Evolutionary conservation across 768 basidiomycete species (phyloP), one percentile per base, ranked within the genome.

Genomic region (Agaricus blazei): DNA sequence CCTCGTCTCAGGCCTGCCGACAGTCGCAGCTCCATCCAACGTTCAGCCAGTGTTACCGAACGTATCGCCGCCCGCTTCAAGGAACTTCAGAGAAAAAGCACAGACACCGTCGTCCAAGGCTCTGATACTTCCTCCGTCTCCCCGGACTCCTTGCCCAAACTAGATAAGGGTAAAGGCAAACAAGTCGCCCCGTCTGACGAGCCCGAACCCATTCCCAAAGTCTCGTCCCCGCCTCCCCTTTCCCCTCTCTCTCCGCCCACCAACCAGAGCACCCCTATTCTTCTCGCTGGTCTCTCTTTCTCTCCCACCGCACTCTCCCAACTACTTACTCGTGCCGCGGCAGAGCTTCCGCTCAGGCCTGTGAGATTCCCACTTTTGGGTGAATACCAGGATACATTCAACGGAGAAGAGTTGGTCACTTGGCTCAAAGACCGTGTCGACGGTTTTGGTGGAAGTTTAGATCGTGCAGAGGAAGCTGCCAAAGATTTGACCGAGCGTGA

Each of bases 141-240:
- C 5, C 63, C 66, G 3, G 59, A 67, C 40, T 63, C 70, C 3
- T 62, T 71, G 8, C 76, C 80, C 7, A 89, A 82, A 63, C 67
- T 87, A n/a, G 90, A 93, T 76, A 93, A 93, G 67, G 91, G 90
- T 55, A 92, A 91, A 68, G 84, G 84, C 58, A 87, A 81, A 64
- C 54, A 15, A 26, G 63, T 81, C 40, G 19, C 19, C 19, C 19
- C 19, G 19, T 19, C 19, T 19, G 81, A 82, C 27, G 67, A 70
- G 4, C 8, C 34, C 11, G 7, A 34, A 2, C 62, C 71, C 36
- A 31, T 70, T 68, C 38, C 60, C 72, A 44, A 62, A 9, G 61
- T 73, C 7, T 69, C 72, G 14, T 88, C 82, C 3, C 88, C 88
- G 11, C 82, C 80, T 51, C 77, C 82, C 24, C 71, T 84, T 73